Conservation (phyloP, 2,329 filamentous ascomycete genomes). For the Ascosphaera apis region DNA sequence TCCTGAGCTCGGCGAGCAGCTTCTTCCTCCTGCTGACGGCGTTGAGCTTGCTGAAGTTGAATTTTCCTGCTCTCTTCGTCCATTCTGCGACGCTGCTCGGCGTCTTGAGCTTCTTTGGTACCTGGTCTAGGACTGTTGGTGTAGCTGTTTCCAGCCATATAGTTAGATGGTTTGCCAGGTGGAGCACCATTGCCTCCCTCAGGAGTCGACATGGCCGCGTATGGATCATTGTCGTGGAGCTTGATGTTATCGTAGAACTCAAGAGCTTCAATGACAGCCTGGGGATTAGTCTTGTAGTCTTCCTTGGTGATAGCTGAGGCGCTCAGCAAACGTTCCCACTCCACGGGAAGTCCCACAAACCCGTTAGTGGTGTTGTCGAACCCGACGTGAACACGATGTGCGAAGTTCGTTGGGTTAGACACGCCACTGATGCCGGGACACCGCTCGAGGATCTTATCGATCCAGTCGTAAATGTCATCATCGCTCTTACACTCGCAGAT, state of each 20-base stretch:
- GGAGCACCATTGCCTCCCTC: conserved; percentile 35
- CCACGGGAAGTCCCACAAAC: conserved; percentile 78
- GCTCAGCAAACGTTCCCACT: conserved; percentile 93
- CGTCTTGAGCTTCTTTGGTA: conserved; percentile 32
- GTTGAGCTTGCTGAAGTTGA: conserved; percentile 14
- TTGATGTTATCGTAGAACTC: conserved; percentile 48
- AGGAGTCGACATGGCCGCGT: no score
- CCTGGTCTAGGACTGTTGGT: conserved; percentile 15
- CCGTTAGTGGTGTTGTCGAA: conserved; percentile 90
- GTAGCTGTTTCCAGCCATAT: conserved; percentile 36
- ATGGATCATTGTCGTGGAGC: conserved; percentile 39
- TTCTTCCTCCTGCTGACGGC: conserved; percentile 29
- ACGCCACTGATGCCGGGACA: conserved; percentile 96
- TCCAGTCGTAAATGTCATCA: conserved; percentile 96
- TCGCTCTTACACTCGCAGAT: conserved; percentile 89
- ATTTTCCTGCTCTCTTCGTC: conserved; percentile 30
- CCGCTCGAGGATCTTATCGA: conserved; percentile 89
- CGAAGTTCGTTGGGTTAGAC: conserved; percentile 96
- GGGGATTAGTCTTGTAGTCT: conserved; percentile 91
- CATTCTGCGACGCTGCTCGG: conserved; percentile 23
- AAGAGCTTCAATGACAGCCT: conserved; percentile 45
- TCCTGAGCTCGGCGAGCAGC: conserved; percentile 54
- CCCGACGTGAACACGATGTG: conserved; percentile 87
- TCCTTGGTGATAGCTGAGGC: conserved; percentile 96
- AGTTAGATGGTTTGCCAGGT: conserved; percentile 38